Percentiles rank a stretch among this genome's conserved stretches.
phyloP scores from a whole-genome alignment of 129 eudicot genomes.

The carrot (Daucus carota) region DNA sequence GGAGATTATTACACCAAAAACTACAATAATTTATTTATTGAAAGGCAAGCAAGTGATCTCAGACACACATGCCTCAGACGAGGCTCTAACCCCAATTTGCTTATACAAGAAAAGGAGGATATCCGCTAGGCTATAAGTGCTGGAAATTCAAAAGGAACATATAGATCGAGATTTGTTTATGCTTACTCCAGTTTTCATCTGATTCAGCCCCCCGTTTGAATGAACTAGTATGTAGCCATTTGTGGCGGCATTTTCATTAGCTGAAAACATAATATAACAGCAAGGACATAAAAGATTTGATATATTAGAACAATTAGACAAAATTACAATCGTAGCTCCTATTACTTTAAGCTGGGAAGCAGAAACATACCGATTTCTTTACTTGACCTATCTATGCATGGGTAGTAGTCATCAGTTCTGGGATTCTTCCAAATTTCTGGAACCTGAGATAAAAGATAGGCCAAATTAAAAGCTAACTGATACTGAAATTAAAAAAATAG shows the following conservation, averaged over 20 bases:
- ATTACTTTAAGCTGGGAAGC: neutral
- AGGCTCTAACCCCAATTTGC: neutral
- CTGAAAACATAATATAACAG: conserved; percentile 16
- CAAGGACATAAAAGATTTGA: conserved; percentile 16
- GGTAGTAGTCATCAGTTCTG: conserved; percentile 22
- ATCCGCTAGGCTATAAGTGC: neutral
- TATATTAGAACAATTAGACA: neutral
- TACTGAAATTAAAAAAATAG: neutral
- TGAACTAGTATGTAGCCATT: conserved; percentile 49
- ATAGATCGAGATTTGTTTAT: neutral
- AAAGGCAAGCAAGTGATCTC: neutral
- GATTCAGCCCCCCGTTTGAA: conserved; percentile 61
- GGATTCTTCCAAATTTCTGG: conserved; percentile 41
- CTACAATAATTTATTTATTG: neutral
- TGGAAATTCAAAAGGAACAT: neutral
- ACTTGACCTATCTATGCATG: conserved; percentile 26
- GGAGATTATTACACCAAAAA: neutral
- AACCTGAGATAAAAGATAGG: conserved; percentile 19
- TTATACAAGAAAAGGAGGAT: neutral
- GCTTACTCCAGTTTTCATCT: conserved; percentile 65
- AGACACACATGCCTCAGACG: neutral
- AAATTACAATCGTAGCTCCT: neutral
- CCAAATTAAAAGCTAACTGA: neutral
- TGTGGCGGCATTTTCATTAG: conserved; percentile 22
- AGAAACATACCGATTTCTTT: conserved; percentile 26